A percentile compares a stretch with the other conserved stretches of the same genome.
Conservation (phyloP, 2,329 filamentous ascomycete genomes). For the Epichloe amarillans region DNA sequence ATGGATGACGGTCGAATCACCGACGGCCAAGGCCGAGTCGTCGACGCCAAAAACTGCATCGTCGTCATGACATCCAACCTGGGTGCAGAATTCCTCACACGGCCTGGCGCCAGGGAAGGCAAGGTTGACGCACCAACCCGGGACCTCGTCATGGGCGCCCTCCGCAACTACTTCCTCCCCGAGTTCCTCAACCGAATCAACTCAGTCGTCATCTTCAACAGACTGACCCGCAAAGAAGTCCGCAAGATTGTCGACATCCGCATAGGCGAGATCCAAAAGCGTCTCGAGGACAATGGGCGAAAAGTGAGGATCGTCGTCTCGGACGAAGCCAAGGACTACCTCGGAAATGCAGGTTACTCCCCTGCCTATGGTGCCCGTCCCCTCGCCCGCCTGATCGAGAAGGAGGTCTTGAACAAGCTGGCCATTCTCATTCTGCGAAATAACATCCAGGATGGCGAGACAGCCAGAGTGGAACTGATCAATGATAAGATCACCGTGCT, state of each 20-base stretch:
- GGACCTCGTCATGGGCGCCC: constrained; percentile 79
- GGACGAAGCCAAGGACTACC: constrained; percentile 80
- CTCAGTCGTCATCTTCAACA: constrained; percentile 96
- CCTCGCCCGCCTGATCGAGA: constrained; percentile 80
- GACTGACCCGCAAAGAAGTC: constrained; percentile 79
- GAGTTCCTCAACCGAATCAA: constrained; percentile 98
- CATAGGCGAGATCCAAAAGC: constrained; percentile 77
- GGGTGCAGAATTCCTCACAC: constrained; percentile 83
- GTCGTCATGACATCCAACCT: constrained; percentile 99
- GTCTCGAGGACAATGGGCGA: constrained; percentile 70
- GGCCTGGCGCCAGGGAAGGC: constrained; percentile 65
- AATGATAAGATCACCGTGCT: constrained; percentile 70
- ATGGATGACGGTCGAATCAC: constrained; percentile 99
- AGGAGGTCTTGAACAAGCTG: constrained; percentile 87
- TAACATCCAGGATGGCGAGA: constrained; percentile 73
- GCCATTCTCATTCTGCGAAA: constrained; percentile 84
- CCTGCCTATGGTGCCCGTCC: constrained; percentile 91
- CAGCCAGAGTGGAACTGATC: constrained; percentile 63
- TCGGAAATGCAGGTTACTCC: constrained; percentile 83
- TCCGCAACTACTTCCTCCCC: constrained; percentile 92
- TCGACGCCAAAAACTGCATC: constrained; percentile 96
- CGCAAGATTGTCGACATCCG: constrained; percentile 91
- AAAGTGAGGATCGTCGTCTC: constrained; percentile 76
- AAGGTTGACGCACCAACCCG: constrained; percentile 73
- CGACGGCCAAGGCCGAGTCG: constrained; percentile 86